Evolutionary conservation across 768 basidiomycete genomes (phyloP).

Genomic region (Hygrocybe punicea): DNA sequence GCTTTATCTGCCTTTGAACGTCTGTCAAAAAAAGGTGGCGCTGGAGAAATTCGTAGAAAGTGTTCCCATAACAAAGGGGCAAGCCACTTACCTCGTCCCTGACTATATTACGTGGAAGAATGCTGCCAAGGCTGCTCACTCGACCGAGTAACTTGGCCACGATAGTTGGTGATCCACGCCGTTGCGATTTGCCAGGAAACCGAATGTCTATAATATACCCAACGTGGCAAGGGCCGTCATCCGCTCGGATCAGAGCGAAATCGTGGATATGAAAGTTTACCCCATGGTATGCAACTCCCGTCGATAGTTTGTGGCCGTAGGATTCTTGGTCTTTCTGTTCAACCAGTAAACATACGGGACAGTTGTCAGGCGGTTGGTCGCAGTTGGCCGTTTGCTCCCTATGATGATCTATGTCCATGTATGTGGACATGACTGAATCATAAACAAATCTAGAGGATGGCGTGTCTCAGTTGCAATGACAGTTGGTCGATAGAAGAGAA

Average conservation of each 20-base stretch:
- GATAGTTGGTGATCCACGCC: slow-evolving; percentile 22
- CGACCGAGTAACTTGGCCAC: slow-evolving; percentile 50
- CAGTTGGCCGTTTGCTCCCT: slow-evolving; percentile 22
- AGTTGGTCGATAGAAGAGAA: neutral
- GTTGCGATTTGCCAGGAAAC: slow-evolving; percentile 16
- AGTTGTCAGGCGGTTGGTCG: slow-evolving; percentile 48
- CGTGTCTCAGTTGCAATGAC: slow-evolving; percentile 7
- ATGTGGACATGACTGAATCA: slow-evolving; percentile 44
- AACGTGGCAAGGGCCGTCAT: slow-evolving; percentile 52
- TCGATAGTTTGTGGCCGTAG: slow-evolving; percentile 28
- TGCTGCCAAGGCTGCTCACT: slow-evolving; percentile 36
- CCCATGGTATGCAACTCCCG: slow-evolving; percentile 47
- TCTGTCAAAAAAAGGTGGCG: slow-evolving; percentile 61
- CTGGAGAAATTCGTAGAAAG: slow-evolving; percentile 30
- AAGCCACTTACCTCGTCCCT: slow-evolving; percentile 54
- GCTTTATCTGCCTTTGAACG: slow-evolving; percentile 33
- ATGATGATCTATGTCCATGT: slow-evolving; percentile 39
- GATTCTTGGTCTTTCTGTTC: slow-evolving; percentile 33
- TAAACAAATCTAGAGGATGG: slow-evolving; percentile 46
- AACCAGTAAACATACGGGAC: slow-evolving; percentile 43
- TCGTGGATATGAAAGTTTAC: slow-evolving; percentile 58
- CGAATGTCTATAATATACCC: slow-evolving; percentile 47
- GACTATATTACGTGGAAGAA: slow-evolving; percentile 38
- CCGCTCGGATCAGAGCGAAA: slow-evolving; percentile 51
- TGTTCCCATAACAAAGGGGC: neutral